Evolutionary conservation across 176 grass and related monocot species (phyloP).

Genomic region (Rhipidocladum racemiflorum): DNA sequence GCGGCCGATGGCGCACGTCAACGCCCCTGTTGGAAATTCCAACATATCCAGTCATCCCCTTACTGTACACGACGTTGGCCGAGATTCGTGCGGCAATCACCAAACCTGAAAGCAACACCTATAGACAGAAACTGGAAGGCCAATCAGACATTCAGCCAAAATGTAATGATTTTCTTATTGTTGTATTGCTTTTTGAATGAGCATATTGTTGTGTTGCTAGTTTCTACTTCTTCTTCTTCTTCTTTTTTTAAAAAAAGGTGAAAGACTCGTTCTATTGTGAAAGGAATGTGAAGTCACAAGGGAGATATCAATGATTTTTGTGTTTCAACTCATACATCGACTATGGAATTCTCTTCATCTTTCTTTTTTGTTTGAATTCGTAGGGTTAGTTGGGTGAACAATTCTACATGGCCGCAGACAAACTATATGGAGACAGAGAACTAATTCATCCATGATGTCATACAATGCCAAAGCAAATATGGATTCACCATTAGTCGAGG

Average conservation of each 20-base stretch:
- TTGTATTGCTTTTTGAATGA: not conserved
- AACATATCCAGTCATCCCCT: not conserved
- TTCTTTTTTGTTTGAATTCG: not conserved
- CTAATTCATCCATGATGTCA: not conserved
- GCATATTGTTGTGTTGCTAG: no score
- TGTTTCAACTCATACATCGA: not conserved
- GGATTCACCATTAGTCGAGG: not conserved
- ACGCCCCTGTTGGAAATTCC: not conserved
- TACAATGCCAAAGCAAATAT: not conserved
- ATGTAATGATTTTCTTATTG: not conserved
- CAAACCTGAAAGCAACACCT: constrained; percentile 1
- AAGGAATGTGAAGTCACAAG: not conserved
- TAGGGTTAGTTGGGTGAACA: not conserved
- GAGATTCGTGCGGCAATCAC: constrained; percentile 5
- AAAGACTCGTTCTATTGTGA: not conserved
- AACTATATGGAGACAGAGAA: not conserved
- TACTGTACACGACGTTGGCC: not conserved
- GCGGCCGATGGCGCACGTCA: not conserved
- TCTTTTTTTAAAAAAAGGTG: not conserved
- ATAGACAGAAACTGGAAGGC: not conserved
- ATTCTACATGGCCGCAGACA: not conserved
- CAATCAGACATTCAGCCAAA: not conserved
- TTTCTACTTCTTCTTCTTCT: not conserved
- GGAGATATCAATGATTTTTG: not conserved
- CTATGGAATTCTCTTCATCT: not conserved